A percentile compares a stretch with the other conserved stretches of the same genome.
phyloP scores from a whole-genome alignment of 495 filamentous ascomycete species.

The Neurospora sp. region DNA sequence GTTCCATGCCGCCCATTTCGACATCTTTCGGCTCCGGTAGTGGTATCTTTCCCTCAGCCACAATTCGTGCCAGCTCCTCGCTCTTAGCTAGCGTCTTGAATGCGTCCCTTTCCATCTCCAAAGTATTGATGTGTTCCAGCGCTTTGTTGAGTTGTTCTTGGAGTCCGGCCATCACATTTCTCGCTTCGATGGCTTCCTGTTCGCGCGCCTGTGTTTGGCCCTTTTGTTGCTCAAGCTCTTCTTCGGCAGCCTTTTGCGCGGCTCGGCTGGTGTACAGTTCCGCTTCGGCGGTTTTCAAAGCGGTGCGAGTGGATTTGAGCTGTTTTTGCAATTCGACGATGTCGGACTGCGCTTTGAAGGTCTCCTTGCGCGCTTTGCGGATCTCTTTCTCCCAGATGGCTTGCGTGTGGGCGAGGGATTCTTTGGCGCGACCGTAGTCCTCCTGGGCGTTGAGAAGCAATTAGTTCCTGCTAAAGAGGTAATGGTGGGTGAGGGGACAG shows the following conservation, averaged over 20 bases:
- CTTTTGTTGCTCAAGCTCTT: conserved; percentile 33
- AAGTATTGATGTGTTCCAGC: conserved; percentile 48
- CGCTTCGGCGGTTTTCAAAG: conserved; percentile 29
- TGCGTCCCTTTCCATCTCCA: conserved; percentile 62
- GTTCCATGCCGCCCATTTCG: not conserved
- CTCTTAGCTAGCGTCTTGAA: conserved; percentile 51
- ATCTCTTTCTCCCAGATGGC: conserved; percentile 78
- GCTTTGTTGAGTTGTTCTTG: conserved; percentile 64
- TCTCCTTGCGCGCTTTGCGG: conserved; percentile 69
- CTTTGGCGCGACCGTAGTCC: conserved; percentile 63
- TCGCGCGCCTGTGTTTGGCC: conserved; percentile 44
- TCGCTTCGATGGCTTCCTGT: conserved; percentile 68
- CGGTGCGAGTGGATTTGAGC: conserved; percentile 55
- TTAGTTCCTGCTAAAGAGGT: not conserved
- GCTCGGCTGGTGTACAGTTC: conserved; percentile 58
- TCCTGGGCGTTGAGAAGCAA: conserved; percentile 39
- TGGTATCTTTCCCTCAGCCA: conserved; percentile 53
- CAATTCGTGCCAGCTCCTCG: conserved; percentile 49
- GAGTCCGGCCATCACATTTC: conserved; percentile 60
- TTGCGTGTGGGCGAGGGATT: conserved; percentile 63
- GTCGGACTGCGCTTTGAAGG: conserved; percentile 68
- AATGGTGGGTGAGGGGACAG: not conserved
- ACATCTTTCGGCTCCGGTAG: conserved; percentile 35
- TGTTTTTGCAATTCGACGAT: conserved; percentile 77
- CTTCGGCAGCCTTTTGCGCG: conserved; percentile 23